Conservation (phyloP, 495 filamentous ascomycete genomes). For the Oidiodendron maius region DNA sequence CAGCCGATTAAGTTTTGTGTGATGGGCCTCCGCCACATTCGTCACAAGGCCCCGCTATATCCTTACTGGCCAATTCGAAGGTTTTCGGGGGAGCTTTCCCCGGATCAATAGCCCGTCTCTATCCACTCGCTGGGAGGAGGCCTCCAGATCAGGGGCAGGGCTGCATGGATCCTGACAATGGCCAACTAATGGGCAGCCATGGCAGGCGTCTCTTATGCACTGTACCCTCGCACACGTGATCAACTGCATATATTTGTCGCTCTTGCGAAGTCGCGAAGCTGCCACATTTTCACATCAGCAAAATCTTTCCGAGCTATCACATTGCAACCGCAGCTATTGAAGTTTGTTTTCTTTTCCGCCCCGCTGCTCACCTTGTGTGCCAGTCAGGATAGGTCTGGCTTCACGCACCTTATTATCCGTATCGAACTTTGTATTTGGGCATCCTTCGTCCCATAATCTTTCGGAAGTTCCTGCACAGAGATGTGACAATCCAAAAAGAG, state of each 20-base stretch:
- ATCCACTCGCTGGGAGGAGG: not conserved
- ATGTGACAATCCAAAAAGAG: not conserved
- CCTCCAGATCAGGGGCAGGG: not conserved
- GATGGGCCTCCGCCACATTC: no score
- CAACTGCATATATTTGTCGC: not conserved
- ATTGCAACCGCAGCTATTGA: not conserved
- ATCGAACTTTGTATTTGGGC: not conserved
- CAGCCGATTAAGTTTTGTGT: no score
- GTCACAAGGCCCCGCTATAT: no score
- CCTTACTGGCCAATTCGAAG: not conserved
- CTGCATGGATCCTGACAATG: not conserved
- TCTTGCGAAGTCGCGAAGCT: not conserved
- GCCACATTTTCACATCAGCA: not conserved
- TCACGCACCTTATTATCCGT: not conserved
- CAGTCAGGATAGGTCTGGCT: not conserved
- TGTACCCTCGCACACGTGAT: not conserved
- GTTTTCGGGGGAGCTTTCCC: not conserved
- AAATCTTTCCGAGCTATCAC: not conserved
- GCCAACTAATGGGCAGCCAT: not conserved
- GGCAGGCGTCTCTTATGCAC: not conserved
- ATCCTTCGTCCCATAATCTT: not conserved
- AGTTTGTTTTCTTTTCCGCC: not conserved
- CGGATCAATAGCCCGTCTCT: not conserved
- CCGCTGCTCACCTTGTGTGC: constrained; percentile 3
- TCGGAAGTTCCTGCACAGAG: not conserved